A percentile compares a stretch with the other conserved stretches of the same genome.
Conservation (phyloP, 169 alveolate species). For the Eimeria acervulina region DNA sequence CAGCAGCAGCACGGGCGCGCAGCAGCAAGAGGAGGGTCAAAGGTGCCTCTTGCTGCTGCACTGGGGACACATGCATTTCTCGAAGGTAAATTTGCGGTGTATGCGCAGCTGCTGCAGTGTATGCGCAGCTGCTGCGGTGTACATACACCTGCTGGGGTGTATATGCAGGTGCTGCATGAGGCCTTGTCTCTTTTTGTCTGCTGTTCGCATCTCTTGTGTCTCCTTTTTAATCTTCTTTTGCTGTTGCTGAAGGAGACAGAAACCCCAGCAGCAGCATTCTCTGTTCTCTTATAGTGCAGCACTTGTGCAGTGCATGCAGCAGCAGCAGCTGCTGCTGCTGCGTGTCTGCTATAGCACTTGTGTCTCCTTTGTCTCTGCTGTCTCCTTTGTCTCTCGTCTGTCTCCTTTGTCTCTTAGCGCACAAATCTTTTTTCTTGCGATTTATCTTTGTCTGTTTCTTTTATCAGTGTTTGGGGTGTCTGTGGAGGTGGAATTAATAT, state of each 20-base stretch:
- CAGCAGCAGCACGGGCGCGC: background rate
- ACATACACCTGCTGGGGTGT: too few relatives aligned
- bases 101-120: too few relatives aligned
- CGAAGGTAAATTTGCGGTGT: slow-evolving; percentile 30
- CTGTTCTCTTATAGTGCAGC: background rate
- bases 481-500: too few relatives aligned
- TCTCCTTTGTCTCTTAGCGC: background rate
- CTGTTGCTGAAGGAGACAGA: background rate
- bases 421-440: background rate
- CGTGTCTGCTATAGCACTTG: background rate
- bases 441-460: too few relatives aligned
- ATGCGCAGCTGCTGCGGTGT: too few relatives aligned
- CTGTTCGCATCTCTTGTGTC: background rate
- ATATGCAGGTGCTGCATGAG: background rate
- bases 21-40: slow-evolving; percentile 37
- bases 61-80: slow-evolving; percentile 65
- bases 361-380: background rate
- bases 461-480: too few relatives aligned
- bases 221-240: background rate
- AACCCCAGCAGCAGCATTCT: too few relatives aligned
- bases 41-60: slow-evolving; percentile 52
- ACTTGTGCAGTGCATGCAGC: background rate
- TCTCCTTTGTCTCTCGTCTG: background rate
- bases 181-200: background rate
- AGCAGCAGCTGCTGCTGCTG: slow-evolving; percentile 8